A percentile compares a stretch with the other conserved stretches of the same genome.
Conservation (phyloP, 768 basidiomycete genomes). For the Leucocoprinus leucothites region DNA sequence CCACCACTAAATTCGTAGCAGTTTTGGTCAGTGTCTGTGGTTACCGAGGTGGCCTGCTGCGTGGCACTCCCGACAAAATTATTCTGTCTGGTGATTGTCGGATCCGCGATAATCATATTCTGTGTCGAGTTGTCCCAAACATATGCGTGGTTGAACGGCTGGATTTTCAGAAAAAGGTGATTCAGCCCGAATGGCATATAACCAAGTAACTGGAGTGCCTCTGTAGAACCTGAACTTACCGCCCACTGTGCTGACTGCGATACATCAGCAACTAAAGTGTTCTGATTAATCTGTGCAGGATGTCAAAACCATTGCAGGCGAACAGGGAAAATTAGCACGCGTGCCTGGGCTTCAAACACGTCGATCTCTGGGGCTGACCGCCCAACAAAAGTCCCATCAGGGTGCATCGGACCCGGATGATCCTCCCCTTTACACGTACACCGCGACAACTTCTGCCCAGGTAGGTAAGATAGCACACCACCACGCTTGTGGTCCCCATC, state of each 20-base stretch:
- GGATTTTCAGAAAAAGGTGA: neutral
- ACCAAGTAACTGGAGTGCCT: no score
- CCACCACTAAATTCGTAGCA: slow-evolving; percentile 63
- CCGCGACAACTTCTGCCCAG: slow-evolving; percentile 78
- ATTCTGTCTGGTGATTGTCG: slow-evolving; percentile 54
- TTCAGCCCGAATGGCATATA: no score
- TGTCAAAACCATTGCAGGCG: slow-evolving; percentile 6
- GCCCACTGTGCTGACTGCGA: slow-evolving; percentile 87
- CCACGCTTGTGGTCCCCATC: slow-evolving; percentile 50
- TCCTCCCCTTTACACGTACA: slow-evolving; percentile 83
- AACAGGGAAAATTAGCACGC: neutral
- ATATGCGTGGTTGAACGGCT: slow-evolving; percentile 80
- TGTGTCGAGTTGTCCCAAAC: slow-evolving; percentile 58
- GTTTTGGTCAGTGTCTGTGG: slow-evolving; percentile 60
- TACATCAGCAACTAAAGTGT: slow-evolving; percentile 52
- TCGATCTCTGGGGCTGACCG: slow-evolving; percentile 89
- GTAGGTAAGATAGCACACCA: slow-evolving; percentile 64
- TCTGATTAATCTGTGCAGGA: slow-evolving; percentile 35
- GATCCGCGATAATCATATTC: slow-evolving; percentile 57
- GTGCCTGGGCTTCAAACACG: slow-evolving; percentile 77
- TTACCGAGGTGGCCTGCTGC: slow-evolving; percentile 79
- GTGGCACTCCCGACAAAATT: slow-evolving; percentile 62
- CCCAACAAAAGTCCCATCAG: slow-evolving; percentile 76
- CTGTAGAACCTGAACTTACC: slow-evolving; percentile 37
- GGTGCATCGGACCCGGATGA: slow-evolving; percentile 78